Base-by-base conservation (phyloP, 2,329 filamentous ascomycete genomes). In the Colletotrichum karsti region DNA sequence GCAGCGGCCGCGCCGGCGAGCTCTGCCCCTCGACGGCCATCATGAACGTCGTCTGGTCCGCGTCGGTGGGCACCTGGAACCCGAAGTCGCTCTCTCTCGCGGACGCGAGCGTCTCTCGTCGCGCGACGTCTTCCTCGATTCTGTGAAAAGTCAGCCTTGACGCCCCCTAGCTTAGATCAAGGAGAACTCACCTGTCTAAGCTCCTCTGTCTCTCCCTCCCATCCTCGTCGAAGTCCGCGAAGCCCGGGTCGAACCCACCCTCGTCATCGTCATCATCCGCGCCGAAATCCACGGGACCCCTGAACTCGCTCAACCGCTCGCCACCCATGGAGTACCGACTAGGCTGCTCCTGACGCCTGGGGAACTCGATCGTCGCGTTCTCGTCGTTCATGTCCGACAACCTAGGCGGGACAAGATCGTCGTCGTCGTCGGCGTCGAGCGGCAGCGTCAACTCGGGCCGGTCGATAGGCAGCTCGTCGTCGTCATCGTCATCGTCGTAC, bases 361-460 rank as follows among this genome's bases (percentile, higher is more conserved):
- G 85, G 54, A 90, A 73, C 77, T 91, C 90, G 28, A 91, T 83
- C 2, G 89, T 85, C 48, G 87, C 86, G 10, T 69, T 69, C 44
- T 89, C 86, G 26, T 89, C 86, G 24, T 90, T 88, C 24, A 91
- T 73, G 9, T 83, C 81, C 33, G 85, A 84, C 55, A 86, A 83
- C 57, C 81, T 83, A 33, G 88, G 89, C 8, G 87, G 87, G 41
- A 82, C 81, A 62, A 89, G 73, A 44, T 86, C 86, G 55, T 83
- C 82, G 42, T 83, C 82, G 5, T 67, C 64, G 9, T 67, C 64
- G 22, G 83, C 79, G 30, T 84, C 84, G 24, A 88, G 76, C 5
- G 87, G 85, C 26, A 91, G 75, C 7, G 88, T 89, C 64, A 90
- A 78, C 22, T 87, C 81, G 15, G 88, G 89, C 12, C 82, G 78